Base-by-base conservation (phyloP, 768 basidiomycete genomes). In the Termitomyces sp. region DNA sequence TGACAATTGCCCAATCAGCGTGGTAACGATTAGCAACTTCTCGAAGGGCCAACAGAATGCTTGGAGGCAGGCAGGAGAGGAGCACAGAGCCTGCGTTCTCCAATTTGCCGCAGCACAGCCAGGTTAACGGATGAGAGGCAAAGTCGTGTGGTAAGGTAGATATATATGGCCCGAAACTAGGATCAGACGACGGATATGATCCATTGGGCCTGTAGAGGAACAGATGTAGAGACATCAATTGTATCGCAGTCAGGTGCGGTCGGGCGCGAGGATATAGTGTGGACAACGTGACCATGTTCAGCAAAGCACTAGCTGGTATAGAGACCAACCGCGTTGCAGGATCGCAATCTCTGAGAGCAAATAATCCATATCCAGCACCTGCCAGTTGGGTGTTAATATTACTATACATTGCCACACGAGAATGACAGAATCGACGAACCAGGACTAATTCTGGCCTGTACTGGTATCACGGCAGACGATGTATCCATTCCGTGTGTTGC, bases 191-290 rank as follows among this genome's bases (percentile, higher is more conserved):
- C 17, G 74, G 72, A 2, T 65, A 69, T 7, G 67, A 65, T n/a
- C 56, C 63, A 34, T 58, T 53, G 1, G 87, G 88, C 42, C 80
- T 80, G 71, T 90, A 79, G 2, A 95, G 73, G 40, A 83, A 77
- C 10, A 97, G 77, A 75, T 97, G 92, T 58, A 98, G 72, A 6
- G 92, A 84, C 32, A 97, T 81, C 16, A 91, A 69, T 65, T 97
- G 95, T 4, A 78, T 79, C 10, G 90, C 89, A 23, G 80, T 83
- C 59, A 88, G 67, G 16, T 65, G 62, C 34, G 66, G 69, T 21
- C 62, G 59, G 0, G 70, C 62, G 27, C 54, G 42, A 47, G 86
- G 81, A 70, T 93, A 89, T 41, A 82, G 73, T 2, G 78, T 73
- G 23, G 71, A 68, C 34, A 97, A 78, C 0, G 94, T 95, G 45